Evolutionary conservation across 2,329 filamentous ascomycete genomes (phyloP).

Genomic region (Drechslerella stenobrocha): DNA sequence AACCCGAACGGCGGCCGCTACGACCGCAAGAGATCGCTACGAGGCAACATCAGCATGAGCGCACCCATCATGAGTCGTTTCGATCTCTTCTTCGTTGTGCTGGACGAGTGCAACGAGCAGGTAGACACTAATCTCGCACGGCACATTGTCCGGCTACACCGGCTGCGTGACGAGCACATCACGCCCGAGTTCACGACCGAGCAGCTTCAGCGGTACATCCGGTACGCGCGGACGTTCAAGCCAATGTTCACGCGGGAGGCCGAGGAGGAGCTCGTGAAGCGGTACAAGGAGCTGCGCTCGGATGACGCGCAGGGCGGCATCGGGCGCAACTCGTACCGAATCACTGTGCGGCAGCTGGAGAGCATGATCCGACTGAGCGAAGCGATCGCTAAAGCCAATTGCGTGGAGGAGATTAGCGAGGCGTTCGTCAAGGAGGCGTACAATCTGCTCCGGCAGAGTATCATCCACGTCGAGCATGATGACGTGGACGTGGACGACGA

Average conservation of each 20-base stretch:
- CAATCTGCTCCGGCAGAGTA: constrained; percentile 86
- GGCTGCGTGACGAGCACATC: constrained; percentile 86
- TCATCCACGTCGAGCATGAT: constrained; percentile 97
- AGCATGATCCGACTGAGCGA: constrained; percentile 93
- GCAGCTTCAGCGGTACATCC: constrained; percentile 94
- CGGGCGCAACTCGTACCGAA: constrained; percentile 92
- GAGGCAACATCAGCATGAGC: constrained; percentile 97
- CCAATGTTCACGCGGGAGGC: constrained; percentile 89
- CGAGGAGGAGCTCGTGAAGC: constrained; percentile 79
- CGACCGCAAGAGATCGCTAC: constrained; percentile 90
- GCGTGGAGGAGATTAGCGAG: constrained; percentile 82
- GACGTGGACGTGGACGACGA: constrained; percentile 91
- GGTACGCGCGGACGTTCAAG: constrained; percentile 91
- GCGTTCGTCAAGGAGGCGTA: constrained; percentile 90
- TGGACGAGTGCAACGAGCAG: constrained; percentile 92
- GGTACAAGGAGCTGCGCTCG: constrained; percentile 91
- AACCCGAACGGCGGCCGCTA: constrained; percentile 97
- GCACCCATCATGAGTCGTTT: constrained; percentile 99
- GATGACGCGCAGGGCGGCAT: constrained; percentile 94
- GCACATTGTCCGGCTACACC: constrained; percentile 93
- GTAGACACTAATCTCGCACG: constrained; percentile 88
- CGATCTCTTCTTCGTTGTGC: constrained; percentile 95
- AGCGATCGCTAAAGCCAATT: constrained; percentile 98
- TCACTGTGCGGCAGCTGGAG: constrained; percentile 94
- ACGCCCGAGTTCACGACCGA: constrained; percentile 94